Conservation (phyloP, 1,139 yeast genomes). For the Suhomyces bolitotheri region DNA sequence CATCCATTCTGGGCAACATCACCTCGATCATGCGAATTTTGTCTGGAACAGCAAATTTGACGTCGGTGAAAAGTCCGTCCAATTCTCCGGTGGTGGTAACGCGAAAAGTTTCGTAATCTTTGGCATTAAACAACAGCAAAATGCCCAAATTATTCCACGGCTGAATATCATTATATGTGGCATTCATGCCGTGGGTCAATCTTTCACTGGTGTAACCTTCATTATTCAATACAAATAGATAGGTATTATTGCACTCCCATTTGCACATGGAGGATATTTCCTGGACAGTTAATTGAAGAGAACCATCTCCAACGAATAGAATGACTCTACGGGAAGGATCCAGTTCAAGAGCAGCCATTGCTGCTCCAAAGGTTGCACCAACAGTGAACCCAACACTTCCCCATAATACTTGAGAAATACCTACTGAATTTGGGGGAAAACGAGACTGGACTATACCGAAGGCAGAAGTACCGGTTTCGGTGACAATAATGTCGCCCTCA, state of each 20-base stretch:
- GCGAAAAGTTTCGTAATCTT: conserved; percentile 27
- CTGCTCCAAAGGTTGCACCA: conserved; percentile 84
- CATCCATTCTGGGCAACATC: conserved; percentile 39
- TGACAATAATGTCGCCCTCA: conserved; percentile 77
- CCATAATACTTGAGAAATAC: conserved; percentile 88
- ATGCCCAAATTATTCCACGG: conserved; percentile 40
- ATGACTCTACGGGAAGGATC: conserved; percentile 37
- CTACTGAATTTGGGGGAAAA: conserved; percentile 71
- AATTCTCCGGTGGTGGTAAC: conserved; percentile 31
- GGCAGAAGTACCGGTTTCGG: conserved; percentile 90
- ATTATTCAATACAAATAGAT: conserved; percentile 41
- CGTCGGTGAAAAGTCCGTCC: conserved; percentile 27
- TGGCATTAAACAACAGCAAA: conserved; percentile 33
- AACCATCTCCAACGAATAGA: conserved; percentile 44
- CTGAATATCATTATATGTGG: conserved; percentile 40
- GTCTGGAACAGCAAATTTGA: conserved; percentile 28
- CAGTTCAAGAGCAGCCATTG: conserved; percentile 59
- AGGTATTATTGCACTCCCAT: conserved; percentile 22
- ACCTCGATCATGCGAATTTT: conserved; percentile 39
- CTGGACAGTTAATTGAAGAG: conserved; percentile 45
- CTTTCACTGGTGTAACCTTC: conserved; percentile 44
- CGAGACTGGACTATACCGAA: conserved; percentile 80
- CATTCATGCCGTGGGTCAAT: conserved; percentile 39
- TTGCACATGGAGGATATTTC: conserved; percentile 43
- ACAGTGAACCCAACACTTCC: conserved; percentile 89